Percentiles rank a stretch among this genome's conserved stretches.
Evolutionary conservation across 2,329 filamentous ascomycete species (phyloP).

Genomic region (Penicillium sp.): DNA sequence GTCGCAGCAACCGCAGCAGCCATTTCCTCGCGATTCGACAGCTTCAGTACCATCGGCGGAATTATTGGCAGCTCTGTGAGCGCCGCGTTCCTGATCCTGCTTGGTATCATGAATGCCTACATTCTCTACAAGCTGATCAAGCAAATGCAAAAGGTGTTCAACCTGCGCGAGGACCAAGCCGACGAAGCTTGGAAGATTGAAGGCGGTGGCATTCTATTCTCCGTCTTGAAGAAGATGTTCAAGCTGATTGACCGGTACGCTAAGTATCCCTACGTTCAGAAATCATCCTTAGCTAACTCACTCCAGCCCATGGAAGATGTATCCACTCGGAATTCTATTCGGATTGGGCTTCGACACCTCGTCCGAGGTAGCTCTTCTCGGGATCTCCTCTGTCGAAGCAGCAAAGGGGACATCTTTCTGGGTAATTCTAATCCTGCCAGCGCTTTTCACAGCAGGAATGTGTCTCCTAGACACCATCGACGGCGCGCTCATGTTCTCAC

Average conservation of each 20-base stretch:
- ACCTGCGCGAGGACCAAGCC: conserved; percentile 42
- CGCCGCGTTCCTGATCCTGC: conserved; percentile 72
- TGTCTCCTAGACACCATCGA: conserved; percentile 89
- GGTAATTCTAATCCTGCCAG: conserved; percentile 87
- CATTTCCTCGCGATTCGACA: conserved; percentile 72
- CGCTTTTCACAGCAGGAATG: conserved; percentile 92
- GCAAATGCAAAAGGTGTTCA: conserved; percentile 61
- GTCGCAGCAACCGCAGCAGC: conserved; percentile 88
- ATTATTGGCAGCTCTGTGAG: conserved; percentile 88
- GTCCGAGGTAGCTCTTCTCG: conserved; percentile 85
- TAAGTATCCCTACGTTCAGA: too few relatives aligned
- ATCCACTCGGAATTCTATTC: conserved; percentile 80
- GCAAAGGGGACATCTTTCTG: conserved; percentile 83
- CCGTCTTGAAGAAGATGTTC: conserved; percentile 70
- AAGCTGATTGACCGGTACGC: conserved; percentile 57
- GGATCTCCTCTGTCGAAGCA: conserved; percentile 83
- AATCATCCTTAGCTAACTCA: neutral
- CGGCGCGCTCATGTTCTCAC: conserved; percentile 87
- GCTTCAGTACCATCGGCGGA: conserved; percentile 73
- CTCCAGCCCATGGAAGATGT: conserved; percentile 77
- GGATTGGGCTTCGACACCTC: conserved; percentile 94
- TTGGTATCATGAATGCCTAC: conserved; percentile 80
- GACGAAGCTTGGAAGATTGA: conserved; percentile 62
- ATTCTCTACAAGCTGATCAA: conserved; percentile 74
- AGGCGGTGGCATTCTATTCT: conserved; percentile 70